Evolutionary conservation across 768 basidiomycete species (phyloP).

Genomic region (Trametes punicea): DNA sequence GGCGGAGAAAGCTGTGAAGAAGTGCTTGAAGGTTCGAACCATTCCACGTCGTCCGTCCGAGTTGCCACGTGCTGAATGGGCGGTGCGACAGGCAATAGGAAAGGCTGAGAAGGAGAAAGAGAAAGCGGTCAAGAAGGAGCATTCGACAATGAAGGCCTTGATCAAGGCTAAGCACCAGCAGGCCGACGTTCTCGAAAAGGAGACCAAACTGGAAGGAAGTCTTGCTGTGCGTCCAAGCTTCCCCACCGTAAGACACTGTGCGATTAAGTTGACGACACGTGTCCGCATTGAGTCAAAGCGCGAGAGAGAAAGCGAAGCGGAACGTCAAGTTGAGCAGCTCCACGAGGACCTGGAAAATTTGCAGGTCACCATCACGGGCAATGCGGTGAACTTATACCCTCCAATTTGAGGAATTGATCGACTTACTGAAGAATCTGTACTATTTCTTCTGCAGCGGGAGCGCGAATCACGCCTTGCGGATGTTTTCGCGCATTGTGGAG

Average conservation of each 20-base stretch:
- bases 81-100: constrained; percentile 1
- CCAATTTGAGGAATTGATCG: neutral
- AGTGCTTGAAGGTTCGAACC: constrained; percentile 16
- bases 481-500: neutral
- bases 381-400: constrained; percentile 1
- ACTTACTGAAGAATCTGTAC: too few relatives aligned
- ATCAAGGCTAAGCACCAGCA: constrained; percentile 12
- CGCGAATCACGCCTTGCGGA: constrained; percentile 8
- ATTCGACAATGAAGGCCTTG: constrained; percentile 8
- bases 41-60: neutral
- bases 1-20: constrained; percentile 19
- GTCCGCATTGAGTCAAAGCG: neutral
- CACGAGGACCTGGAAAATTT: constrained; percentile 6
- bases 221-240: neutral
- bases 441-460: neutral
- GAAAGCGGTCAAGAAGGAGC: constrained; percentile 11
- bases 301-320: constrained; percentile 2
- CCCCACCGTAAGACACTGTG: neutral
- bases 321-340: neutral
- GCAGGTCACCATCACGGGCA: constrained; percentile 3
- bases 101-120: constrained; percentile 8
- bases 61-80: neutral
- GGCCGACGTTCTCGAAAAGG: constrained; percentile 4
- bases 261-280: neutral
- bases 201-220: neutral